Conservation (phyloP, 176 grass and related monocot genomes). For the Oryza australiensis region DNA sequence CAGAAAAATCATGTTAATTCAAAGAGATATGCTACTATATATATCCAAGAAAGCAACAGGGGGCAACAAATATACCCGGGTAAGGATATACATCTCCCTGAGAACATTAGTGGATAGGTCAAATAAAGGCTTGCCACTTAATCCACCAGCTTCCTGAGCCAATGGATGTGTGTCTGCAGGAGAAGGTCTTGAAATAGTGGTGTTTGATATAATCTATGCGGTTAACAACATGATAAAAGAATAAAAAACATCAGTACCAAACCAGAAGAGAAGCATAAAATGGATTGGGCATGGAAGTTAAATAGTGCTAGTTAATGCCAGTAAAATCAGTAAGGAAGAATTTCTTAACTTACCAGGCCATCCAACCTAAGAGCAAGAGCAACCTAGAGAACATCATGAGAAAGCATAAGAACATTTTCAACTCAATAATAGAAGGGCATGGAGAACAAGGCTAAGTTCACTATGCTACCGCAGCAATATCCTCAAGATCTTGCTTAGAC, state of each 20-base stretch:
- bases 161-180: constrained; percentile 66
- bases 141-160: constrained; percentile 81
- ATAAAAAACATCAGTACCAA: constrained; percentile 12
- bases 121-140: constrained; percentile 97
- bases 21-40: neutral
- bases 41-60: constrained; percentile 18
- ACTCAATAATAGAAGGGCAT: neutral
- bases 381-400: constrained; percentile 61
- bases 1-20: constrained; percentile 24
- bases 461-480: constrained; percentile 79
- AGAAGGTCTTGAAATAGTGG: constrained; percentile 73
- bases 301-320: constrained; percentile 8
- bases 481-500: constrained; percentile 93
- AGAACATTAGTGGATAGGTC: constrained; percentile 81
- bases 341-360: constrained; percentile 75
- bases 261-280: constrained; percentile 11
- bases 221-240: constrained; percentile 25
- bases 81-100: constrained; percentile 92
- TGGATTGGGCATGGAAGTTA: constrained; percentile 7
- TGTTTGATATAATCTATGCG: constrained; percentile 95
- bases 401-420: constrained; percentile 42
- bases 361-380: constrained; percentile 85
- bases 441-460: constrained; percentile 31
- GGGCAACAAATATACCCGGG: constrained; percentile 48
- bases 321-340: neutral